Conservation (phyloP, 805 yeast genomes). For the Zygotorulaspora sp. region DNA sequence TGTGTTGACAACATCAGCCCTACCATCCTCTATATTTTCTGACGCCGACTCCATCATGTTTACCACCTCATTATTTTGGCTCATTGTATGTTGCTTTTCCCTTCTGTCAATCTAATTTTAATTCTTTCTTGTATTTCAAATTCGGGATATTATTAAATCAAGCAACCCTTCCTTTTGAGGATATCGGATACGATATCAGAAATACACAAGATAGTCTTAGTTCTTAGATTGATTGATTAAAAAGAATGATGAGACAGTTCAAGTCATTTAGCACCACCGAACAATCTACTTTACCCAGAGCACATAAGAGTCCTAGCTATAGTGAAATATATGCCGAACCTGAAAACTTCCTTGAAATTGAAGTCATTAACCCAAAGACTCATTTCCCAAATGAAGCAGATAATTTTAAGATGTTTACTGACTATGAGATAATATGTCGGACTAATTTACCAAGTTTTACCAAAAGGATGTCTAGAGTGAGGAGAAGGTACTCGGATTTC, state of each 20-base stretch:
- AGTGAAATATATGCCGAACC: conserved; percentile 90
- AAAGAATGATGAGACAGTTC: conserved; percentile 22
- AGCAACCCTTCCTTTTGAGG: conserved; percentile 1
- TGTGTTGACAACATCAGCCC: conserved; percentile 6
- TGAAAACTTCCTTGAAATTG: conserved; percentile 88
- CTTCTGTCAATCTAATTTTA: background rate
- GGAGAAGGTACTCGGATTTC: conserved; percentile 88
- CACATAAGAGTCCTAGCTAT: conserved; percentile 51
- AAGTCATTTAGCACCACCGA: conserved; percentile 31
- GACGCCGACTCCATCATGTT: background rate
- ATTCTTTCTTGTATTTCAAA: background rate
- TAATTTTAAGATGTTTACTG: conserved; percentile 67
- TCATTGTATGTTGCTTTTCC: conserved; percentile 4
- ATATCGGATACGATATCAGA: background rate
- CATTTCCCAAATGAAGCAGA: conserved; percentile 37
- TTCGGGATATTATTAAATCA: conserved; percentile 1
- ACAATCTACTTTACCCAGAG: conserved; percentile 22
- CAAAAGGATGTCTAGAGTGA: conserved; percentile 56
- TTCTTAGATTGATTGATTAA: too few species aligned
- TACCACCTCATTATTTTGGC: conserved; percentile 4
- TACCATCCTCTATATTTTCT: conserved; percentile 5
- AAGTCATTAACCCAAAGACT: conserved; percentile 47
- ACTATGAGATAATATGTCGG: conserved; percentile 83
- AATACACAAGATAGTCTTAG: too few species aligned
- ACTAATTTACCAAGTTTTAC: conserved; percentile 89